Base-by-base conservation (phyloP, 805 yeast species). In the Kodamaea restingae region DNA sequence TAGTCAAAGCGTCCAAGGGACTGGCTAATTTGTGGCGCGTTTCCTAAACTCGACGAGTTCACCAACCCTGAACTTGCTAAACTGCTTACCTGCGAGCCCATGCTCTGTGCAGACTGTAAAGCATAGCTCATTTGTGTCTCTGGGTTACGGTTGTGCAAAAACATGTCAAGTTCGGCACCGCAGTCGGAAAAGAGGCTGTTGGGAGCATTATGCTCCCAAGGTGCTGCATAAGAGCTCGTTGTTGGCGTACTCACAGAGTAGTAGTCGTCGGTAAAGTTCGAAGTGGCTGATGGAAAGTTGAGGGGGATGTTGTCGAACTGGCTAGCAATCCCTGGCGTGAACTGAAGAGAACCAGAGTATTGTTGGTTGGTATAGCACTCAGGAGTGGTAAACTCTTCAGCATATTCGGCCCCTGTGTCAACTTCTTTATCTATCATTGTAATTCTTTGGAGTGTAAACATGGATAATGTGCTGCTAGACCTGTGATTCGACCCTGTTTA, bases 401-500 rank as follows among this genome's bases (percentile, higher is more conserved):
- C 4, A 12, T 30, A 30, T 10, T 30, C 32, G 20, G 20, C 32
- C 20, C 32, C 32, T 7, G 15, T 21, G 32, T 30, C 21, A 15
- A 30, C 21, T 7, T 30, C 32, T 4, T 30, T 30, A 4, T 30
- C 32, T 10, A 18, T 30, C 32, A 30, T 30, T 7, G 22, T 30
- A 9, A 10, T 12, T 21, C 32, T 30, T 12, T 30, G 32, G 12
- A 30, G 20, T 30, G 32, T 30, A n/a, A 30, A 30, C 32, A 30
- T 30, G 17, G 18, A 14, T 6, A 6, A 17, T 11, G 9, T 30
- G n/a, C 14, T 28, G 4, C 4, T 14, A n/a, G 7, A 9, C 28
- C n/a, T 27, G 21, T 30, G 32, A 17, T 15, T 30, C 32, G 32
- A 8, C 21, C 21, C 32, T 17, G 32, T 30, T 27, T 30, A 30